These are phyloP conservation scores for Nannochloris sp. DNA, from an alignment of 139 green algal species.

Conservation along the genomic window DNA sequence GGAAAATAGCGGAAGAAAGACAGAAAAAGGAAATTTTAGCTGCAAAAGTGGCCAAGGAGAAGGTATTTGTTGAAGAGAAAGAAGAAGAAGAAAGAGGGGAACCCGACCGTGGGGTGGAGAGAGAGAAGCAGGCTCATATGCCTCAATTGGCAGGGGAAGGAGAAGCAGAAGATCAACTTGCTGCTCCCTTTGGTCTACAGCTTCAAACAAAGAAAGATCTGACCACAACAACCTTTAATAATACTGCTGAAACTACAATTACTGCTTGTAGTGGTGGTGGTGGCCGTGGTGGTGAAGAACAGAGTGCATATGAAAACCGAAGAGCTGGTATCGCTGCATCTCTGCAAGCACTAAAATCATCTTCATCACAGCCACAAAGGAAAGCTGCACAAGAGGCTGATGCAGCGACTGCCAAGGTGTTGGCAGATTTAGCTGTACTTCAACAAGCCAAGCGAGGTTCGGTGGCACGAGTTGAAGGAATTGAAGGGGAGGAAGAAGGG, in stretches of 20 bases:
- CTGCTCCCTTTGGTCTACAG: too few species aligned
- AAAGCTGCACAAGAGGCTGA: not conserved
- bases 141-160: too few species aligned
- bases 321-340: constrained; percentile 20
- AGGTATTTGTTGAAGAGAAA: not conserved
- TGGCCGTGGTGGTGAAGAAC: too few species aligned
- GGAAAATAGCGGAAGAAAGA: not conserved
- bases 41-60: not conserved
- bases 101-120: too few species aligned
- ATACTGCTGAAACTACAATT: too few species aligned
- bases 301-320: constrained; percentile 16
- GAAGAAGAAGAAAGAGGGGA: too few species aligned
- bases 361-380: not conserved
- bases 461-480: not conserved
- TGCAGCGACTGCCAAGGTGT: not conserved
- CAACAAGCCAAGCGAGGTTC: constrained; percentile 3
- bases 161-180: too few species aligned
- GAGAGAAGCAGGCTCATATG: too few species aligned
- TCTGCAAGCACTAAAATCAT: constrained; percentile 2
- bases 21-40: too few species aligned
- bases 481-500: not conserved
- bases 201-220: too few species aligned
- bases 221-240: too few species aligned
- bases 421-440: constrained; percentile 10
- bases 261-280: too few species aligned